These are phyloP conservation scores for Pisolithus thermaeus DNA, from an alignment of 1,284 basidiomycete genomes.

Conservation along the genomic window DNA sequence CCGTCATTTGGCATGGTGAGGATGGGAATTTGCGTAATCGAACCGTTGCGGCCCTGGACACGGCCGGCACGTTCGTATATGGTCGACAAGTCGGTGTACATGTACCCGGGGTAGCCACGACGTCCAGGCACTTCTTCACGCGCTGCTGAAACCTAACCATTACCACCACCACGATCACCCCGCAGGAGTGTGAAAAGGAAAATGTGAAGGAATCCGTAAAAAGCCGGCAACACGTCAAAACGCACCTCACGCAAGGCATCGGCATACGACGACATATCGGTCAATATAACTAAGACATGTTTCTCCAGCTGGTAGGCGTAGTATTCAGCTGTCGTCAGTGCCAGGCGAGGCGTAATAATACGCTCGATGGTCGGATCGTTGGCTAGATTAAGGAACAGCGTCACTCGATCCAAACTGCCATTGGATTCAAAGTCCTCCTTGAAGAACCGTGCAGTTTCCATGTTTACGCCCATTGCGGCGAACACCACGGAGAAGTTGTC, in stretches of 20 bases:
- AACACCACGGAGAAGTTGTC: conserved; percentile 99
- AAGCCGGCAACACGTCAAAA: conserved; percentile 6
- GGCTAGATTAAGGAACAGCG: conserved; percentile 97
- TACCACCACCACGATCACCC: conserved; percentile 1
- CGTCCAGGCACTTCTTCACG: conserved; percentile 99
- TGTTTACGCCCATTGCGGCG: conserved; percentile 99
- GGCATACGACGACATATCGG: conserved; percentile 98
- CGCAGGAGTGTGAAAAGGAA: no score
- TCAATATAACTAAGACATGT: conserved; percentile 98
- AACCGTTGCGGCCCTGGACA: conserved; percentile 96
- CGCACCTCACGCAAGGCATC: conserved; percentile 92
- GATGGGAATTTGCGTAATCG: conserved; percentile 99
- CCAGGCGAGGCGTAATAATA: conserved; percentile 98
- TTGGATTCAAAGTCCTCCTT: conserved; percentile 99
- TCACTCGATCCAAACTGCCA: conserved; percentile 95
- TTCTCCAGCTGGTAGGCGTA: conserved; percentile 99
- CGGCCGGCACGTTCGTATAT: conserved; percentile 99
- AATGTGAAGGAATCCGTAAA: no score
- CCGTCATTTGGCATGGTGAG: conserved; percentile 99
- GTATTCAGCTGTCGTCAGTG: conserved; percentile 98
- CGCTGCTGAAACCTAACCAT: conserved; percentile 83
- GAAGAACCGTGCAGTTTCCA: conserved; percentile 99
- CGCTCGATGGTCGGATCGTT: conserved; percentile 99
- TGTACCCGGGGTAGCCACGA: conserved; percentile 99
- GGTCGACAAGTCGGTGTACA: conserved; percentile 98